Evolutionary conservation across 331 rosid genomes (phyloP), one percentile per base, ranked within the genome.

Genomic region (Cydonia oblonga): DNA sequence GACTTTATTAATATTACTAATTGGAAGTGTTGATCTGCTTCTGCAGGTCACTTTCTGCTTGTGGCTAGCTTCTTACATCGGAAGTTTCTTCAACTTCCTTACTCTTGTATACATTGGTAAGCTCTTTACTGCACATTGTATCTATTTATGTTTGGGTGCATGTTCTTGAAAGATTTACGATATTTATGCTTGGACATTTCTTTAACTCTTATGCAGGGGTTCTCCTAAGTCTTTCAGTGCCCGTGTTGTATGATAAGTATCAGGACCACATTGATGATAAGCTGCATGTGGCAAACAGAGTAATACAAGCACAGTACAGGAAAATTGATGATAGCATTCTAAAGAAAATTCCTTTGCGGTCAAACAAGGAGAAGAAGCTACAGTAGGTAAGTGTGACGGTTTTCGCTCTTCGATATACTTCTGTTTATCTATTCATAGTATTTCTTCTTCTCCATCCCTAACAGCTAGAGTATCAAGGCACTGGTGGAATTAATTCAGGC

Each of bases 211-310:
- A 44, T 82, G 81, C 75, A 95, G 99, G 87, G 62, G 80, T 95
- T 74, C 84, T 95, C 72, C 83, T 95, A 65, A 82, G 97, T 82
- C 78, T 95, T 85, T 89, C 96, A 18, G 83, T 90, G 78, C 99
- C 97, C 15, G n/a, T 84, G 35, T 73, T 91, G 77, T 95, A 95
- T 87, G 96, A 90, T 75, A 91, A 86, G 87, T 95, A 66, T 83
- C 96, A 84, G 88, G 90, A 84, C 59, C 89, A 54, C 69, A 77
- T 90, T 72, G 79, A 95, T 80, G 90, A 83, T 7, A 84, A 88
- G 84, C 71, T 95, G 61, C 69, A 52, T 26, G 35, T 81, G 65
- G 13, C 90, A 52, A 81, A 87, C 66, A 83, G 85, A 70, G 44
- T 76, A 70, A 18, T 81, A 77, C 85, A 77, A 75, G 44, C 78